Percentiles rank a stretch among this genome's conserved stretches.
phyloP scores from a whole-genome alignment of 140 eudicot genomes.

The Flaveria floridana region DNA sequence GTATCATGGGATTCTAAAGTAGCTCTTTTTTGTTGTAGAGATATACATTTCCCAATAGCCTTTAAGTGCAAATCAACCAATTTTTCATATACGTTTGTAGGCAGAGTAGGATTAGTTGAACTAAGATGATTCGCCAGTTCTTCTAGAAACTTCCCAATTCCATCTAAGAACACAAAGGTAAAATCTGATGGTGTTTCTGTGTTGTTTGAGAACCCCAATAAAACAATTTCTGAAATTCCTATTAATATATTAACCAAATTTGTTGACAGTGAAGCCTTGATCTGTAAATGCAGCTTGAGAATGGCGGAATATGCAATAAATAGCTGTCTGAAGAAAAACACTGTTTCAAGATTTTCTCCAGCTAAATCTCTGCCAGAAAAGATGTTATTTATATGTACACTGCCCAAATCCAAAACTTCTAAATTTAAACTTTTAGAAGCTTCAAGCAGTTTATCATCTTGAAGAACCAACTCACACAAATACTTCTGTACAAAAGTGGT shows the following conservation, averaged over 20 bases:
- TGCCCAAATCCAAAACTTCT: slow-evolving; percentile 33
- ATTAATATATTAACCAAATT: slow-evolving; percentile 46
- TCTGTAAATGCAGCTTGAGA: slow-evolving; percentile 52
- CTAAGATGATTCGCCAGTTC: slow-evolving; percentile 64
- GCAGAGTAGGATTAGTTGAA: slow-evolving; percentile 34
- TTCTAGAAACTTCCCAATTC: slow-evolving; percentile 67
- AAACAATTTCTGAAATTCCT: slow-evolving; percentile 47
- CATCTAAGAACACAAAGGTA: slow-evolving; percentile 60
- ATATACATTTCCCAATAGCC: slow-evolving; percentile 86
- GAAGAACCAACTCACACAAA: slow-evolving; percentile 45
- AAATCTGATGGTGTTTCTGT: slow-evolving; percentile 34
- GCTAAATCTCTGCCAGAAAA: slow-evolving; percentile 41
- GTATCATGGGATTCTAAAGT: slow-evolving; percentile 70
- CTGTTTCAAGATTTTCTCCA: slow-evolving; percentile 65
- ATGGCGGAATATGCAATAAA: slow-evolving; percentile 65
- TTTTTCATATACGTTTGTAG: slow-evolving; percentile 46
- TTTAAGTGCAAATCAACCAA: slow-evolving; percentile 62
- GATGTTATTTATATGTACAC: slow-evolving; percentile 25
- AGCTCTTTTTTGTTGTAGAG: slow-evolving; percentile 74
- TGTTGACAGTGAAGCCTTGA: slow-evolving; percentile 39
- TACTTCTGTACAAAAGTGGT: slow-evolving; percentile 40
- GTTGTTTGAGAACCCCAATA: slow-evolving; percentile 53
- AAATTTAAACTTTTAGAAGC: slow-evolving; percentile 23
- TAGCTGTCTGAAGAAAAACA: slow-evolving; percentile 59
- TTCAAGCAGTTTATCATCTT: slow-evolving; percentile 34